Percentiles rank a stretch among this genome's conserved stretches.
Evolutionary conservation across 202 grass and related monocot genomes (phyloP).

Genomic region (Hordeum pubiflorum): DNA sequence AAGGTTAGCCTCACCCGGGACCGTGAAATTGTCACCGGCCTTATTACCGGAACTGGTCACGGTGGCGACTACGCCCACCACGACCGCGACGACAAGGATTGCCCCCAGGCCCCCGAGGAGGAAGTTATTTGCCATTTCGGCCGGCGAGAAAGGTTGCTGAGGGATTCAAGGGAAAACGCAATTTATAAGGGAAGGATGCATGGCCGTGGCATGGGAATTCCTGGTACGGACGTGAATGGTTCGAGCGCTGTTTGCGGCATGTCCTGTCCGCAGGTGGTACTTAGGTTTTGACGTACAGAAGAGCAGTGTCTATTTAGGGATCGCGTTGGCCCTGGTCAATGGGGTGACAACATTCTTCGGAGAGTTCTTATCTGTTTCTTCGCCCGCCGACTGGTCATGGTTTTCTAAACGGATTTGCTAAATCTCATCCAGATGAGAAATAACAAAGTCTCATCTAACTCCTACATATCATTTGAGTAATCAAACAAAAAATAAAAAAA

Average conservation of each 20-base stretch:
- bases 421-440: no score
- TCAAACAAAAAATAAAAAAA: no score
- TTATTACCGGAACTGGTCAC: slow-evolving; percentile 34
- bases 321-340: slow-evolving; percentile 14
- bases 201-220: not conserved
- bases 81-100: slow-evolving; percentile 49
- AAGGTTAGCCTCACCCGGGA: slow-evolving; percentile 29
- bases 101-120: slow-evolving; percentile 44
- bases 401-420: not conserved
- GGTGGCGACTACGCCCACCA: slow-evolving; percentile 50
- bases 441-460: no score
- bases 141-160: slow-evolving; percentile 6
- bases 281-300: not conserved
- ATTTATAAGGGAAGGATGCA: slow-evolving; percentile 25
- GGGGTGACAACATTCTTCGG: not conserved
- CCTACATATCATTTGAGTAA: no score
- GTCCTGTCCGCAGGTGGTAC: not conserved
- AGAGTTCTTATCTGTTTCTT: not conserved
- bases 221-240: not conserved
- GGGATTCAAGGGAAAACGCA: not conserved
- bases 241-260: slow-evolving; percentile 17
- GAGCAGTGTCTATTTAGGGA: slow-evolving; percentile 19
- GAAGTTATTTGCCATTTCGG: slow-evolving; percentile 49
- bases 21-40: slow-evolving; percentile 43
- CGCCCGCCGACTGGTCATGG: not conserved